phyloP scores from a whole-genome alignment of 1,284 basidiomycete genomes.

The Ceratobasidium sp. region DNA sequence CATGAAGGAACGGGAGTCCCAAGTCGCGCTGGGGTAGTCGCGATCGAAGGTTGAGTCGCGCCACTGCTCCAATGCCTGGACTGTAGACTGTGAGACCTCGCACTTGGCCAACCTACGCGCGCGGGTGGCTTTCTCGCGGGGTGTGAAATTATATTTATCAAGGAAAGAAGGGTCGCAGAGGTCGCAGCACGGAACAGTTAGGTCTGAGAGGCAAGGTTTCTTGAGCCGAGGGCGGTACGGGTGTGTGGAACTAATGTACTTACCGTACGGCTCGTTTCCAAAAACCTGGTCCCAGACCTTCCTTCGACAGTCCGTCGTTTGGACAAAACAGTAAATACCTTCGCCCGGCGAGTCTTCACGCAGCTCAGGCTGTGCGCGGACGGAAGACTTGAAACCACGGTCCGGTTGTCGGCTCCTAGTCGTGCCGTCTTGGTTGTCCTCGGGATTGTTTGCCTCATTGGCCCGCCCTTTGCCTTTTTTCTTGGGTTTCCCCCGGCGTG shows the following conservation, averaged over 20 bases:
- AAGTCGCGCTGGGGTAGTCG: conserved; percentile 1
- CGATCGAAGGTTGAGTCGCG: background rate
- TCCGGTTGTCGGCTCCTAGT: background rate
- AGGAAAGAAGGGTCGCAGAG: background rate
- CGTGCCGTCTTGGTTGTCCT: background rate
- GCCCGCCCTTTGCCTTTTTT: background rate
- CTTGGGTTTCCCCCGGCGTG: background rate
- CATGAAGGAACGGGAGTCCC: background rate
- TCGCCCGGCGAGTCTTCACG: conserved; percentile 1
- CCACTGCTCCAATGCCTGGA: background rate
- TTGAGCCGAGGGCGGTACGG: background rate
- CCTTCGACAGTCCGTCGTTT: background rate
- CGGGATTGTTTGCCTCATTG: background rate
- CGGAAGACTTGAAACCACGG: background rate
- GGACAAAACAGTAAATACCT: conserved; percentile 14
- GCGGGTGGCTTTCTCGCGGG: background rate
- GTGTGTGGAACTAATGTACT: background rate
- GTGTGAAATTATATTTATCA: background rate
- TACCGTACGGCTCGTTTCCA: background rate
- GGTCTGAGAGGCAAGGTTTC: background rate
- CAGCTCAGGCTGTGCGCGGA: conserved; percentile 1
- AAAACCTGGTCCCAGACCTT: background rate
- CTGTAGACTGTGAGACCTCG: background rate
- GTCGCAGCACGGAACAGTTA: conserved; percentile 1
- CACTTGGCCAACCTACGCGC: background rate